phyloP scores from a whole-genome alignment of 1,139 yeast genomes.

The Eremothecium cymbalariae region DNA sequence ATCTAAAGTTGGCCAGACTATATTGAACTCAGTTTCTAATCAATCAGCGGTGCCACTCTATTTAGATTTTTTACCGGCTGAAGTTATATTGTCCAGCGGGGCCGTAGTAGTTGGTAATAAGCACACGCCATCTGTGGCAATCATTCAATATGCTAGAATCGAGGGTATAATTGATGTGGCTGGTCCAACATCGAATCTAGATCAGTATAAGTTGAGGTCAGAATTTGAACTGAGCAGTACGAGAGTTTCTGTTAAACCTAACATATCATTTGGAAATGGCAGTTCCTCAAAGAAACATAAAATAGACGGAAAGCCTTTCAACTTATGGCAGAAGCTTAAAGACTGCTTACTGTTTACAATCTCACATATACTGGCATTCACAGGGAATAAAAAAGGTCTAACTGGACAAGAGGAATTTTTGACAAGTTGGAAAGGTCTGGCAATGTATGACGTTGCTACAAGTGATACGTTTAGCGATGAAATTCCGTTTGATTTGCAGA shows the following conservation, averaged over 20 bases:
- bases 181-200: conserved; percentile 43
- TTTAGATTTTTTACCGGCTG: conserved; percentile 44
- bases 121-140: conserved; percentile 63
- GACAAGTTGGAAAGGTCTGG: conserved; percentile 39
- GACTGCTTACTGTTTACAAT: background rate
- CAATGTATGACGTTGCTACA: conserved; percentile 31
- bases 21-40: too few relatives aligned
- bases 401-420: background rate
- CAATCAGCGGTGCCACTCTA: background rate
- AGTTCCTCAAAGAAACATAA: conserved; percentile 18
- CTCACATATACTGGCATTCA: background rate
- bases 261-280: conserved; percentile 45
- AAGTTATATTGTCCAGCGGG: conserved; percentile 52
- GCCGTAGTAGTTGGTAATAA: conserved; percentile 74
- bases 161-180: conserved; percentile 55
- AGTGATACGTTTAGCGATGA: conserved; percentile 25
- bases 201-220: conserved; percentile 38
- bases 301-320: conserved; percentile 18
- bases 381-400: background rate
- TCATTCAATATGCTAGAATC: conserved; percentile 50
- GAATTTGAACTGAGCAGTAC: conserved; percentile 28
- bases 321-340: conserved; percentile 20
- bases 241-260: conserved; percentile 57
- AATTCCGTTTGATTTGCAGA: conserved; percentile 27
- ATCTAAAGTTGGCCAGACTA: too few relatives aligned